These are phyloP conservation scores for Gossypium rotundifolium DNA, from an alignment of 345 rosid species.

Conservation along the genomic window DNA sequence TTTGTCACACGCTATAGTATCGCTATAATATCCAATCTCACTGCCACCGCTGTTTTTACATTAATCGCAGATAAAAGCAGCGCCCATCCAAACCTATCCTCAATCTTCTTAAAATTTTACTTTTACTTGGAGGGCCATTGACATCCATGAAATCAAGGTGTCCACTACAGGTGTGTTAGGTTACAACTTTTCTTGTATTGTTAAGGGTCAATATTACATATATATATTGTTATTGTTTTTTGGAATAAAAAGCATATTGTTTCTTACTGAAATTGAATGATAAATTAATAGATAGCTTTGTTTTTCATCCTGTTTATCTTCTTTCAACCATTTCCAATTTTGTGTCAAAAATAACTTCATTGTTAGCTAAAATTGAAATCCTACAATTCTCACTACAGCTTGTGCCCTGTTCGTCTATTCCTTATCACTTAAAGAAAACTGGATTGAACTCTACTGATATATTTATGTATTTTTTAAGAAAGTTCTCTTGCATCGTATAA, in stretches of 20 bases:
- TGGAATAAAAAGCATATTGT: not conserved
- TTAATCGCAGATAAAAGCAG: too few species aligned
- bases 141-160: not conserved
- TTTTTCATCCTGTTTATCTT: slow-evolving; percentile 1
- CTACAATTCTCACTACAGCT: not conserved
- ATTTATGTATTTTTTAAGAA: not conserved
- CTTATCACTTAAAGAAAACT: not conserved
- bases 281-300: not conserved
- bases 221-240: not conserved
- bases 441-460: not conserved
- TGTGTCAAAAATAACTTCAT: not conserved
- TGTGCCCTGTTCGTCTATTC: not conserved
- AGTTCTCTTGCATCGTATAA: not conserved
- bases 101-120: not conserved
- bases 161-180: not conserved
- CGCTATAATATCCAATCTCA: too few species aligned
- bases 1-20: too few species aligned
- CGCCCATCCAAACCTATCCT: too few species aligned
- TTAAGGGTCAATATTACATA: not conserved
- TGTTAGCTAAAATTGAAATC: not conserved
- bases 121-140: not conserved
- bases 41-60: too few species aligned
- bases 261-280: not conserved
- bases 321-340: not conserved
- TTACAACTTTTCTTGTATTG: not conserved